Evolutionary conservation across 805 yeast genomes (phyloP).

Genomic region (Phaffomyces antillensis): DNA sequence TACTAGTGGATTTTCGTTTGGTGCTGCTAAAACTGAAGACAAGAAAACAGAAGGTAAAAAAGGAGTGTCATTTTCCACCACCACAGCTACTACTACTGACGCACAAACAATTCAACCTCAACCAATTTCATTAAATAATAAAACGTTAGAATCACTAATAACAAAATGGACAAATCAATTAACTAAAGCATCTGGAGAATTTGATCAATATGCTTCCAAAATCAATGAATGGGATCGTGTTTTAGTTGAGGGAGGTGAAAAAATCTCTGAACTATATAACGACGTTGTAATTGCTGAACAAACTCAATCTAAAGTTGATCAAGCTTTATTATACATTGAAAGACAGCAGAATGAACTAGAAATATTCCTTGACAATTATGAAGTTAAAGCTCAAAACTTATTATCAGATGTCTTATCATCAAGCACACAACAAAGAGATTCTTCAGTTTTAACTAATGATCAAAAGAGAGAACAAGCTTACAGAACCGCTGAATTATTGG

Average conservation of each 20-base stretch:
- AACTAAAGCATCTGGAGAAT: conserved; percentile 63
- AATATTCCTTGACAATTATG: conserved; percentile 72
- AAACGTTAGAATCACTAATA: conserved; percentile 86
- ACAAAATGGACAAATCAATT: conserved; percentile 90
- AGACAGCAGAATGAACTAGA: conserved; percentile 92
- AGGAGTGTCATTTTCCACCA: conserved; percentile 22
- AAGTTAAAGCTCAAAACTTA: conserved; percentile 34
- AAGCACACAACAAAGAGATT: conserved; percentile 20
- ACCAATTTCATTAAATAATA: conserved; percentile 76
- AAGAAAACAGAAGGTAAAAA: conserved; percentile 15
- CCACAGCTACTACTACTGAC: conserved; percentile 27
- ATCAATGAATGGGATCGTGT: conserved; percentile 83
- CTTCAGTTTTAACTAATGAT: conserved; percentile 51
- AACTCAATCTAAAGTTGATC: conserved; percentile 80
- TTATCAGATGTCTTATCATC: conserved; percentile 31
- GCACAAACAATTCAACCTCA: conserved; percentile 56
- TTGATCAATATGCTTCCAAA: conserved; percentile 65
- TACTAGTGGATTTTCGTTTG: conserved; percentile 17
- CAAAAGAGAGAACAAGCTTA: conserved; percentile 88
- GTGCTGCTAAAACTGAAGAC: conserved; percentile 10
- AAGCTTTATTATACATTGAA: conserved; percentile 75
- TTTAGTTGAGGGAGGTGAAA: conserved; percentile 78
- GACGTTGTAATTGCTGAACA: conserved; percentile 80
- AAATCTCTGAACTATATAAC: conserved; percentile 67
- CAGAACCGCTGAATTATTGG: conserved; percentile 76